Conservation (phyloP, 768 basidiomycete species). For the Naematelia aurantialba region DNA sequence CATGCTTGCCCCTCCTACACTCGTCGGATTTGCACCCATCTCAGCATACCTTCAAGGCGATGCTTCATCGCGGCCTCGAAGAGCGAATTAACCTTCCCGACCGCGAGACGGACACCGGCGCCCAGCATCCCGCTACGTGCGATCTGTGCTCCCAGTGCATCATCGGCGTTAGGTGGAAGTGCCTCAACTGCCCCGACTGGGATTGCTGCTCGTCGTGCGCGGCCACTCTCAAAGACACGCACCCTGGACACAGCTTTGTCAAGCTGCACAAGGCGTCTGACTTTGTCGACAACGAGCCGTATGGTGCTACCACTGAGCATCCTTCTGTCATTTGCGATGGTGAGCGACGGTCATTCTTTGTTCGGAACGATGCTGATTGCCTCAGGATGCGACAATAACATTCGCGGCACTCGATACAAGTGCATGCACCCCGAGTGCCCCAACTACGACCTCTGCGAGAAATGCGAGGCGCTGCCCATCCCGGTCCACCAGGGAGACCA, state of each 20-base stretch:
- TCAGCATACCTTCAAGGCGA: constrained; percentile 44
- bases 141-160: constrained; percentile 41
- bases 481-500: constrained; percentile 41
- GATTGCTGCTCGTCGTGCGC: constrained; percentile 43
- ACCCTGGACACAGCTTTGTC: constrained; percentile 45
- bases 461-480: constrained; percentile 44
- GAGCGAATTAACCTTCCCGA: constrained; percentile 33
- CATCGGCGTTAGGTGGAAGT: constrained; percentile 45
- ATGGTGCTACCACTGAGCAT: constrained; percentile 25
- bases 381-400: constrained; percentile 34
- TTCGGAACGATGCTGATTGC: constrained; percentile 3
- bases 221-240: constrained; percentile 23
- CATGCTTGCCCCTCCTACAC: constrained; percentile 42
- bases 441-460: constrained; percentile 50
- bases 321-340: constrained; percentile 42
- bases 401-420: constrained; percentile 45
- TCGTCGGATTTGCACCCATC: constrained; percentile 38
- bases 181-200: constrained; percentile 49
- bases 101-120: constrained; percentile 7
- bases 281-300: constrained; percentile 17
- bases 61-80: constrained; percentile 41
- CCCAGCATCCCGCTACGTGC: constrained; percentile 39
- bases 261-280: constrained; percentile 37
- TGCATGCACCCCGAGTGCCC: constrained; percentile 50
- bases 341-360: constrained; percentile 4